These are phyloP conservation scores for Scutellaria minor DNA, from an alignment of 257 asterid genomes.

Conservation along the genomic window DNA sequence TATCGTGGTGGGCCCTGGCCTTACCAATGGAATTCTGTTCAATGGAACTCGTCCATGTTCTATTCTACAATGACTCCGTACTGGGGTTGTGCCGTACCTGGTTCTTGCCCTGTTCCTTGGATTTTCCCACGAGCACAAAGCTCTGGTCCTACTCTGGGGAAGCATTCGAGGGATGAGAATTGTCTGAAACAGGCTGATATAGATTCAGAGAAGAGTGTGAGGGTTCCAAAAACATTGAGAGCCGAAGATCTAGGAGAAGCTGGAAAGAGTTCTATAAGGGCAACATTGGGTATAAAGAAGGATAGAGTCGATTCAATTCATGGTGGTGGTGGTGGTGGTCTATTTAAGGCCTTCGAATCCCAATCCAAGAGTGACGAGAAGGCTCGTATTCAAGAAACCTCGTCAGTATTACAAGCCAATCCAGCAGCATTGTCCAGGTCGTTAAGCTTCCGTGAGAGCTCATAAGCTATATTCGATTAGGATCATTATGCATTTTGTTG, in stretches of 20 bases:
- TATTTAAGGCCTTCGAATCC: slow-evolving; percentile 54
- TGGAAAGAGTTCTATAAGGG: slow-evolving; percentile 69
- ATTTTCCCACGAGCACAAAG: slow-evolving; percentile 42
- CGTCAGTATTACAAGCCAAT: slow-evolving; percentile 71
- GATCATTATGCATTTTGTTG: slow-evolving; percentile 15
- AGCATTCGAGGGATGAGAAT: slow-evolving; percentile 64
- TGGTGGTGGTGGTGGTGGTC: slow-evolving; percentile 34
- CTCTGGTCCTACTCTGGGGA: slow-evolving; percentile 56
- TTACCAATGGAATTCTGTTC: slow-evolving; percentile 65
- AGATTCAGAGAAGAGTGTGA: slow-evolving; percentile 44
- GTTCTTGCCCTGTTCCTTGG: slow-evolving; percentile 58
- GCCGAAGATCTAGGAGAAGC: slow-evolving; percentile 64
- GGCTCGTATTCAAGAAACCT: slow-evolving; percentile 47
- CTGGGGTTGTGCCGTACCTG: slow-evolving; percentile 67
- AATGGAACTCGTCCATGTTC: slow-evolving; percentile 53
- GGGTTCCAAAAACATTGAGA: slow-evolving; percentile 60
- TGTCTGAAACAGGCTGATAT: neutral
- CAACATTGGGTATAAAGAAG: slow-evolving; percentile 58
- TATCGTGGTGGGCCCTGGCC: slow-evolving; percentile 80
- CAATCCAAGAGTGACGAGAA: slow-evolving; percentile 53
- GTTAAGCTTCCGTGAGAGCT: slow-evolving; percentile 67
- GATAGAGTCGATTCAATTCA: slow-evolving; percentile 37
- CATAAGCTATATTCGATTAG: slow-evolving; percentile 36
- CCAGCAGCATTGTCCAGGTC: slow-evolving; percentile 87
- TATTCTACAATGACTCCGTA: slow-evolving; percentile 60